Evolutionary conservation across 371 early-diverging fungal genomes (phyloP), one percentile per base, ranked within the genome.

Genomic region (Circinella minor): DNA sequence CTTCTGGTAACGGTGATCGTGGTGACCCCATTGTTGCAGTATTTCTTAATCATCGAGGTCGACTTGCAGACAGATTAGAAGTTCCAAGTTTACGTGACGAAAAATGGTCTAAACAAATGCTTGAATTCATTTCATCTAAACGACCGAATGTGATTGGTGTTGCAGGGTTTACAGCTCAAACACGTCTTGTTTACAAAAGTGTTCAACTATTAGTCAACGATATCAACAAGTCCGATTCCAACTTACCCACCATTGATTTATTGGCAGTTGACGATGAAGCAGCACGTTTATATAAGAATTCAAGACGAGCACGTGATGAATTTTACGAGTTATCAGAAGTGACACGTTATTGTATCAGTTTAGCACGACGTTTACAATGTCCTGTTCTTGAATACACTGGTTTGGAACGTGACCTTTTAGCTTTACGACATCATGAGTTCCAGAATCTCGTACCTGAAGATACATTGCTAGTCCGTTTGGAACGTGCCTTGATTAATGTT

Each of bases 401-500:
- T 14, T 77, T 98, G 43, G 95, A 94, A 57, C 75, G 85, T 13
- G 94, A 93, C 57, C 77, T 96, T 49, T 74, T 88, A 51, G 80
- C 85, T 62, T 84, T 94, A 67, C 84, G 80, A 4, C 85, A 94
- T 67, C 95, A 99, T 69, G 86, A 91, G 11, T 80, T 86, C 15
- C 98, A 99, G 76, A 74, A 86, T 61, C 79, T 93, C 10, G 76
- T 93, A 0, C 88, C 92, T 13, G 91, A 91, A 54, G 94, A 94
- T 37, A 85, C 84, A 57, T 76, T 91, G 34, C 79, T 86, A 43
- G 74, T 79, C 14, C 81, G 82, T 9, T 73, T 98, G 55, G 96
- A 98, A 76, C 91, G 97, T 11, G 95, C 95, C 0, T 79, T 97
- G 37, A 91, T 98, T 67, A 94, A 95, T 71, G 90, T 94, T 4